Evolutionary conservation across 2,329 filamentous ascomycete species (phyloP).

Genomic region (Epichloe uncinata): DNA sequence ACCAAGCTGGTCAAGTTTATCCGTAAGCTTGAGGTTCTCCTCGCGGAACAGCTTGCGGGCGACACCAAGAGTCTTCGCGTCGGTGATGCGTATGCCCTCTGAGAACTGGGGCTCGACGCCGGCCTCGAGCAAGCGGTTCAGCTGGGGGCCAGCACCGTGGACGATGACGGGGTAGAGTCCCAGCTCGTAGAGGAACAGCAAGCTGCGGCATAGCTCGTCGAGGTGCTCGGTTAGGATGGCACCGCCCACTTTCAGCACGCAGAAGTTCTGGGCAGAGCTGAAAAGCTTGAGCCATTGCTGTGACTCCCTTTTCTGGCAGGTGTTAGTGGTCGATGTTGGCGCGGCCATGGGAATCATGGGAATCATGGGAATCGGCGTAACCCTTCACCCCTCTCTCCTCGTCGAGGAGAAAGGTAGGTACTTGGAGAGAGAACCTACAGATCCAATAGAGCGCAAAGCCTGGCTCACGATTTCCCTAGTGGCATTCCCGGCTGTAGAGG

Average conservation of each 20-base stretch:
- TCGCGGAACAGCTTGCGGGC: conserved; percentile 87
- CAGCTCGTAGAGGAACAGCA: conserved; percentile 89
- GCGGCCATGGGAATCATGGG: conserved; percentile 1
- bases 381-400: background rate
- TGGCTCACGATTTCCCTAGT: background rate
- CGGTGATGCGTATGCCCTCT: conserved; percentile 90
- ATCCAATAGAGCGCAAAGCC: background rate
- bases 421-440: background rate
- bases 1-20: conserved; percentile 80
- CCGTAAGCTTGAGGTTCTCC: conserved; percentile 86
- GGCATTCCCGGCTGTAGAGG: background rate
- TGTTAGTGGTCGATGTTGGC: conserved; percentile 15
- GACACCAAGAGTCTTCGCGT: conserved; percentile 84
- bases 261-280: conserved; percentile 91
- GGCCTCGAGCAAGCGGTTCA: conserved; percentile 82
- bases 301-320: conserved; percentile 7
- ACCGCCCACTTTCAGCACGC: conserved; percentile 95
- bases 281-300: conserved; percentile 98
- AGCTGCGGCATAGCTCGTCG: conserved; percentile 75
- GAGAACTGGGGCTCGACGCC: conserved; percentile 93
- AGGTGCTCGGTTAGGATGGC: conserved; percentile 92
- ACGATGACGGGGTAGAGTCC: conserved; percentile 91
- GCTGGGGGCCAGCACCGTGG: conserved; percentile 86
- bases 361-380: background rate
- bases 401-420: background rate